Base-by-base conservation (phyloP, 768 basidiomycete species). In the Dentipellis sp. region DNA sequence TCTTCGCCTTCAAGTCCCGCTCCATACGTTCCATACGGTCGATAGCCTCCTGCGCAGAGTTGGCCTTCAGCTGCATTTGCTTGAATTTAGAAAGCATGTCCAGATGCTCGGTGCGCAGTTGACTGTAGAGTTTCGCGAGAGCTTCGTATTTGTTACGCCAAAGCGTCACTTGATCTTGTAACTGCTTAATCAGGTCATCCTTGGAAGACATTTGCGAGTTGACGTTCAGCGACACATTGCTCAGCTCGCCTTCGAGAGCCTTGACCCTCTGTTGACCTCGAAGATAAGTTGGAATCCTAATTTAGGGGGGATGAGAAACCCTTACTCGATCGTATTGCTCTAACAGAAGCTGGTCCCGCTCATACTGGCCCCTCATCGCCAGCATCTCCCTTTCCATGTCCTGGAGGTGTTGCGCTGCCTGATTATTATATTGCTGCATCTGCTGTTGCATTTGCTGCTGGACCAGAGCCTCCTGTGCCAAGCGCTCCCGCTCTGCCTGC, bases 121-220 rank as follows among this genome's bases (percentile, higher is more conserved):
- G 97, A 64, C 94, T 97, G 76, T 99, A 99, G 9, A 99, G 81
- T 70, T 98, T 99, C 46, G 97, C 97, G 57, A 99, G 78, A 0
- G 95, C 92, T 68, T 99, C 97, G 69, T 99, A 99, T 72, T 99
- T 99, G 75, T 91, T 94, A 55, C 93, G 86, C 97, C 97, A 99
- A 12, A 95, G 74, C 3, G 82, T 89, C 60, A 97, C 94, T 72
- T 99, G 97, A 65, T 97, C 91, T 66, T 98, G 95, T 3, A 99
- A 80, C 67, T 94, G 92, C 66, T 85, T 86, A 70, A 98, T 95
- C 65, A 98, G 74, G 12, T 97, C 94, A 67, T 99, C 97, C 69
- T 98, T 99, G 14, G 93, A 87, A 52, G 75, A 67, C 73, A 97
- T 78, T 69, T 98, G 97, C 4, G 89, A 85, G 58, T 80, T 82